Percentiles rank a stretch among this genome's conserved stretches.
phyloP scores from a whole-genome alignment of 495 filamentous ascomycete species.

The Lineolata rhizophorae region DNA sequence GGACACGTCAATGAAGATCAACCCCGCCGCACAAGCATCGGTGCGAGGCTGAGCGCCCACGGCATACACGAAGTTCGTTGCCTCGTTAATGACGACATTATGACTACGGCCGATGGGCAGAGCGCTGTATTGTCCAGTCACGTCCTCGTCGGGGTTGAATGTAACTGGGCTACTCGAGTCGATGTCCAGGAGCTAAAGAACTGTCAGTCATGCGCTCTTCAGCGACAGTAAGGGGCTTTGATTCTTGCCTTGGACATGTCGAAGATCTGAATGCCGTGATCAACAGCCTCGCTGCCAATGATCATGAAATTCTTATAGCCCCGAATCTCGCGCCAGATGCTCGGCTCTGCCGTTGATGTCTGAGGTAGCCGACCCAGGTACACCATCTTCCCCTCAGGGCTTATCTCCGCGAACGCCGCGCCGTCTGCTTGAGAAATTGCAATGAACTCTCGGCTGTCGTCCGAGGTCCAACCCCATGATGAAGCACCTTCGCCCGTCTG shows the following conservation, averaged over 20 bases:
- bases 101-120: slow-evolving; percentile 5
- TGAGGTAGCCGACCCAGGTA: slow-evolving; percentile 21
- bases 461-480: background rate
- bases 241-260: slow-evolving; percentile 23
- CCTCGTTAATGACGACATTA: slow-evolving; percentile 5
- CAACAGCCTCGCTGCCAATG: slow-evolving; percentile 27
- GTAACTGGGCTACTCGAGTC: slow-evolving; percentile 1
- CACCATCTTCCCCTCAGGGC: slow-evolving; percentile 2
- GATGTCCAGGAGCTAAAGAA: slow-evolving; percentile 3
- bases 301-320: slow-evolving; percentile 24
- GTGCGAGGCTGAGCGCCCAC: slow-evolving; percentile 5
- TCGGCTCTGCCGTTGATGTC: slow-evolving; percentile 13
- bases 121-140: slow-evolving; percentile 3
- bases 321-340: slow-evolving; percentile 29
- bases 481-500: background rate
- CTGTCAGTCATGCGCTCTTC: too few relatives aligned
- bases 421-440: slow-evolving; percentile 6
- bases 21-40: slow-evolving; percentile 1
- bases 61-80: slow-evolving; percentile 1
- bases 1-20: slow-evolving; percentile 5
- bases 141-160: slow-evolving; percentile 3
- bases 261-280: slow-evolving; percentile 30
- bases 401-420: slow-evolving; percentile 6
- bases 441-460: slow-evolving; percentile 6
- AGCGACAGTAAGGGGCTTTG: too few relatives aligned